Evolutionary conservation across 2,329 filamentous ascomycete genomes (phyloP).

Genomic region (Beauveria sp.): DNA sequence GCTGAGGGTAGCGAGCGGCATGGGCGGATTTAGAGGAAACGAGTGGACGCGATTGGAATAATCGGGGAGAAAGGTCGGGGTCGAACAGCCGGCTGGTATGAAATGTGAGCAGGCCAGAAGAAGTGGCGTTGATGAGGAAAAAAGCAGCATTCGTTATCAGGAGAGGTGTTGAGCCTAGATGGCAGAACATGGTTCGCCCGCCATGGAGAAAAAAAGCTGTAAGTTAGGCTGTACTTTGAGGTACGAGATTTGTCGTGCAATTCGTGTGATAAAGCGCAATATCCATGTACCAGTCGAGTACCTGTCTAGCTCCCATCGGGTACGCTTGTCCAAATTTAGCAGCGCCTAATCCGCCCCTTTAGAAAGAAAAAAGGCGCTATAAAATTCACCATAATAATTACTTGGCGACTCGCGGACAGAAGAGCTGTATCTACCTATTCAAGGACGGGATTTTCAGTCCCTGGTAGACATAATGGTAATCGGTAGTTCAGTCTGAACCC

Average conservation of each 20-base stretch:
- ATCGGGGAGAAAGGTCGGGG: background rate
- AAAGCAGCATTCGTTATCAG: slow-evolving; percentile 1
- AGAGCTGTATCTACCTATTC: no score
- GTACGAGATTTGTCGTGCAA: background rate
- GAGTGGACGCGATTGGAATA: slow-evolving; percentile 8
- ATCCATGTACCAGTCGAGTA: background rate
- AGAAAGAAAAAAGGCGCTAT: background rate
- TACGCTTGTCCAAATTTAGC: slow-evolving; percentile 8
- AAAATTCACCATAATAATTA: background rate
- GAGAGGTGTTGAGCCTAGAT: background rate
- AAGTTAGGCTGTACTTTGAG: background rate
- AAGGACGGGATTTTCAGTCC: background rate
- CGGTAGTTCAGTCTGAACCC: background rate
- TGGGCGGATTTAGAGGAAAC: slow-evolving; percentile 1
- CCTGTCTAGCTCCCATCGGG: background rate
- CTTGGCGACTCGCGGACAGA: background rate
- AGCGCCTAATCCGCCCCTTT: background rate
- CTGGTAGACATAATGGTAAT: no score
- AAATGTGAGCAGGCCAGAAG: background rate
- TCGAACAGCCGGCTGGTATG: background rate
- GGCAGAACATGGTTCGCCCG: slow-evolving; percentile 5
- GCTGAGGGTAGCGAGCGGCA: slow-evolving; percentile 2
- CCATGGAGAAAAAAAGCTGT: slow-evolving; percentile 4
- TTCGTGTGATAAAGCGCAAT: background rate
- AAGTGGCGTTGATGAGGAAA: slow-evolving; percentile 3